Base-by-base conservation (phyloP, 805 yeast species). In the Pichia nanzhaoensis region DNA sequence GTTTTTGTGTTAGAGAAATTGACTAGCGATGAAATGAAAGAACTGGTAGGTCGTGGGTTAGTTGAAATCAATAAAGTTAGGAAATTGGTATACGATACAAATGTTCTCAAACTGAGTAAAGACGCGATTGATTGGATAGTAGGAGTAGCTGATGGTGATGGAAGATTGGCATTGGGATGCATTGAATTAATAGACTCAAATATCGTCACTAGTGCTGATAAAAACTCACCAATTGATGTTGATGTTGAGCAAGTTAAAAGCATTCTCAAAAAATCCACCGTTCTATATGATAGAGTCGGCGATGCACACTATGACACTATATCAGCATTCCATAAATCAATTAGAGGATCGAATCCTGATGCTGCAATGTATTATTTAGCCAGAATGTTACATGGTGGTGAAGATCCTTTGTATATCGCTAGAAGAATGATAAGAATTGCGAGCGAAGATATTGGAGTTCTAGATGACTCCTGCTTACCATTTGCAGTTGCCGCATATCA, bases 281-380 rank as follows among this genome's bases (percentile, higher is more conserved):
- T 77, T 63, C 66, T 81, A 53, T 90, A 91, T 59, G 98, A 93
- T 61, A 71, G 86, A 39, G 80, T 78, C 30, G 97, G 97, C 1
- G 99, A 93, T 55, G 78, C 80, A 4, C 99, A 93, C 61, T 93
- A 93, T 62, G 99, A 93, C 60, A 78, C 95, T 1, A 93, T 93
- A 6, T 85, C 95, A 13, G 99, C 99, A 1, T 84, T 93, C 53
- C 99, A 93, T 66, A 93, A 93, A 58, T 77, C 95, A 0, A 77
- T 93, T 0, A 71, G 99, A 46, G 99, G 99, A 0, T 75, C 86
- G 0, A 82, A 91, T 55, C 82, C 90, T 0, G 87, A 93, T 66
- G 98, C 97, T 0, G 82, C 98, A 0, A 65, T 93, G 49, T 90
- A 81, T 60, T 93, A 93, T 57, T 65, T 93, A 18, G 91, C 82